These are phyloP conservation scores for Symbiotaphrina buchneri DNA, from an alignment of 495 filamentous ascomycete genomes.

Conservation along the genomic window DNA sequence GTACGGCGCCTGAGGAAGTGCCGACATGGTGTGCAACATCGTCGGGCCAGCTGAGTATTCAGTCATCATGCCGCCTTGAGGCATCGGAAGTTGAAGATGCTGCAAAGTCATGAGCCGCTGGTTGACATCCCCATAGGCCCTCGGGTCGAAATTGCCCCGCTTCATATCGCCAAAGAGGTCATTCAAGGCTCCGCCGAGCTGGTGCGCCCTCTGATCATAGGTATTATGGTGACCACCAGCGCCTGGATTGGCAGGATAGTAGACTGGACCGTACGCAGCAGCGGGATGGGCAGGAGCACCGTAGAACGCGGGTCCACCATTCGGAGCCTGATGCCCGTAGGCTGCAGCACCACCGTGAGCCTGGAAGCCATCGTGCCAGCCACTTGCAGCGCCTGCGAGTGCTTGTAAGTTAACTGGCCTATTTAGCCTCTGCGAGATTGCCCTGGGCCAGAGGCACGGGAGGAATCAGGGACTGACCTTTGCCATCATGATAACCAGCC, in stretches of 20 bases:
- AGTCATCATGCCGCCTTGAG: slow-evolving; percentile 30
- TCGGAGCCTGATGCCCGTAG: slow-evolving; percentile 9
- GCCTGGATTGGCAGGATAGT: slow-evolving; percentile 38
- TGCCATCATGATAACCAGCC: too few relatives aligned
- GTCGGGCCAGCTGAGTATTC: slow-evolving; percentile 37
- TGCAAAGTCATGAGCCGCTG: slow-evolving; percentile 58
- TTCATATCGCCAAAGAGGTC: slow-evolving; percentile 88
- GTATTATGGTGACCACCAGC: slow-evolving; percentile 8
- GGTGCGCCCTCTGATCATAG: slow-evolving; percentile 54
- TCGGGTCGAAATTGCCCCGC: slow-evolving; percentile 67
- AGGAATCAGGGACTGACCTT: too few relatives aligned
- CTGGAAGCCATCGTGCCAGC: slow-evolving; percentile 12
- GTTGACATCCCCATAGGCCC: slow-evolving; percentile 61
- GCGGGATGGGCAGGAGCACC: slow-evolving; percentile 27
- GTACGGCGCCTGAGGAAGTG: slow-evolving; percentile 39
- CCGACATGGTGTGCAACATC: slow-evolving; percentile 20
- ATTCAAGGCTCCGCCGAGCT: slow-evolving; percentile 69
- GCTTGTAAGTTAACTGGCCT: too few relatives aligned
- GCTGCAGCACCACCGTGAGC: slow-evolving; percentile 5
- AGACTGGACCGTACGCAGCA: slow-evolving; percentile 42
- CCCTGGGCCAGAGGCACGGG: too few relatives aligned
- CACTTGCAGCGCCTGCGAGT: slow-evolving; percentile 13
- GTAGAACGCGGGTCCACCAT: slow-evolving; percentile 24
- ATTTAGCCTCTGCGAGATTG: too few relatives aligned
- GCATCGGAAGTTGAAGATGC: slow-evolving; percentile 41